These are phyloP conservation scores for Leishmania martiniquensis DNA, from an alignment of 208 protist genomes.

Conservation along the genomic window DNA sequence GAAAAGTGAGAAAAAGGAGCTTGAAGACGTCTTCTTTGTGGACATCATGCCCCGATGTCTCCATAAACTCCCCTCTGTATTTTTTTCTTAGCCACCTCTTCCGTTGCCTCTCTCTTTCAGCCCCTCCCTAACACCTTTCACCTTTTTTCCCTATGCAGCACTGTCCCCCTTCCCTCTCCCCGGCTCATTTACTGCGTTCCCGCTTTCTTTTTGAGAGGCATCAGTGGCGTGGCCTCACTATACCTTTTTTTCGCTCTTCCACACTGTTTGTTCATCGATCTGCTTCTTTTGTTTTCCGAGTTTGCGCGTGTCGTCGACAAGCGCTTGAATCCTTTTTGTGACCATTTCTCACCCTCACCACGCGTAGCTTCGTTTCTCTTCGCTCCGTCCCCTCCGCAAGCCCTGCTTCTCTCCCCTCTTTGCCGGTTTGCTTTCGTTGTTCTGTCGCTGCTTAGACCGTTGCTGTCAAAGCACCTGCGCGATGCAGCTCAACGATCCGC, in stretches of 20 bases:
- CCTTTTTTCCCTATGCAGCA: neutral
- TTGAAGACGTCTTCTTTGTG: neutral
- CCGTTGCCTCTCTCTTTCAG: neutral
- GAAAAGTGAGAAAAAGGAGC: neutral
- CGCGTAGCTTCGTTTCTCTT: too few species aligned
- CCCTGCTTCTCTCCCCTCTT: too few species aligned
- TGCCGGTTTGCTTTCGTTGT: neutral
- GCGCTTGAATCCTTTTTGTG: too few species aligned
- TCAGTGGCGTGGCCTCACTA: neutral
- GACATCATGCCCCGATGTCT: neutral
- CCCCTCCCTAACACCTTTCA: neutral
- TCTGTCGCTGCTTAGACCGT: neutral
- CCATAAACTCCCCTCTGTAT: neutral
- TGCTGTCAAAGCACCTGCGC: neutral
- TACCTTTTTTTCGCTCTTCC: neutral
- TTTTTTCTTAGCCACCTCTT: neutral
- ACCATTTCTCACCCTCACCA: too few species aligned
- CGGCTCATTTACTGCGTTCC: too few species aligned
- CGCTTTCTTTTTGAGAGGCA: neutral
- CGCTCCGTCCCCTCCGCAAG: too few species aligned
- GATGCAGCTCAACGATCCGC: neutral
- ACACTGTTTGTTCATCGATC: too few species aligned
- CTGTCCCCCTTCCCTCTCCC: too few species aligned
- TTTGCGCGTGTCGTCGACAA: too few species aligned
- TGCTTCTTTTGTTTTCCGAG: too few species aligned